These are phyloP conservation scores for Russula compacta DNA, from an alignment of 768 basidiomycete genomes.

Conservation along the genomic window DNA sequence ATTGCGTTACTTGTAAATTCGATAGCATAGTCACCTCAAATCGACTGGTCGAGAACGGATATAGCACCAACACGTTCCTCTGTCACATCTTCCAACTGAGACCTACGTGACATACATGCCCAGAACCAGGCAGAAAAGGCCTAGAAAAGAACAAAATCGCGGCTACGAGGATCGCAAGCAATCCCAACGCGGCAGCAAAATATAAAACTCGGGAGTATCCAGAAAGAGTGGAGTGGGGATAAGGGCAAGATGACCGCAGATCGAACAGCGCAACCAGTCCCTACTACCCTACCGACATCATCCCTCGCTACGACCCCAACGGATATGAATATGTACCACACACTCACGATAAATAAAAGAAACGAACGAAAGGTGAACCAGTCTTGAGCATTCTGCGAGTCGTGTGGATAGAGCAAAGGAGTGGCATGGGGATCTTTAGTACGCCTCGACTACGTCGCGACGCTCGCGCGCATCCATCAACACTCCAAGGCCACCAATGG, in stretches of 20 bases:
- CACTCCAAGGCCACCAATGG: conserved; percentile 70
- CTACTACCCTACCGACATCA: conserved; percentile 1
- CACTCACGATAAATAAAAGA: conserved; percentile 17
- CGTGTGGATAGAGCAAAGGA: background rate
- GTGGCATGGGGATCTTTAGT: conserved; percentile 6
- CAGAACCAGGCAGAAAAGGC: background rate
- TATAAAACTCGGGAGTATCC: conserved; percentile 5
- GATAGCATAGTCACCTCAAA: background rate
- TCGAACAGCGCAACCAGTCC: conserved; percentile 1
- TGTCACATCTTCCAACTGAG: conserved; percentile 14
- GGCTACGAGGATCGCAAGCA: conserved; percentile 8
- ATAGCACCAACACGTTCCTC: conserved; percentile 3
- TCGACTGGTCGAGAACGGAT: background rate
- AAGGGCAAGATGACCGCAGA: conserved; percentile 6
- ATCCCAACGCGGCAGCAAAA: conserved; percentile 2
- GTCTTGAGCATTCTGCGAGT: conserved; percentile 13
- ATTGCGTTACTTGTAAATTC: background rate
- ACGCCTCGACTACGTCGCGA: conserved; percentile 36
- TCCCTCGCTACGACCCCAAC: conserved; percentile 6
- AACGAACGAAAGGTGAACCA: conserved; percentile 19
- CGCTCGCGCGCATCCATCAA: conserved; percentile 78
- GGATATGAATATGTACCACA: conserved; percentile 11
- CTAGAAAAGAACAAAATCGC: background rate
- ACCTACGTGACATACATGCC: conserved; percentile 13
- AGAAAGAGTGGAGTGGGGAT: conserved; percentile 12